phyloP scores from a whole-genome alignment of 305 asterid genomes.

The Fraxinus greggii region DNA sequence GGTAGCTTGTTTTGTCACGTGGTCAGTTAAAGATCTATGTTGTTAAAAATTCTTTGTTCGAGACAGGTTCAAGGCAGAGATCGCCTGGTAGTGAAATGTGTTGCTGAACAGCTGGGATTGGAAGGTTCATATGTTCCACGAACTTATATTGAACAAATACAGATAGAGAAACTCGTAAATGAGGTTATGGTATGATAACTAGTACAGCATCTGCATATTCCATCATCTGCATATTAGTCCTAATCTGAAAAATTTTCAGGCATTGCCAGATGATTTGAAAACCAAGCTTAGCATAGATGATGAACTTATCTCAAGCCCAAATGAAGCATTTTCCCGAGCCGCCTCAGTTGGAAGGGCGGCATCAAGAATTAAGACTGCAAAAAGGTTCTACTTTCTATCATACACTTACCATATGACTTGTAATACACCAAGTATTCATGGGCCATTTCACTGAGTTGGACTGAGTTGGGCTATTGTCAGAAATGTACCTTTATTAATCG shows the following conservation, averaged over 20 bases:
- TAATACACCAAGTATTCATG: not conserved
- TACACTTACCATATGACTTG: not conserved
- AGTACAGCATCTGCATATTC: constrained; percentile 10
- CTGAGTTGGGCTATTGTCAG: not conserved
- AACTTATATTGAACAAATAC: constrained; percentile 95
- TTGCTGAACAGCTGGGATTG: constrained; percentile 84
- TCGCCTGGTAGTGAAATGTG: constrained; percentile 55
- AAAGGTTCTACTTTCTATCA: constrained; percentile 43
- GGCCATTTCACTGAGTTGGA: not conserved
- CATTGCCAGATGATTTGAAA: constrained; percentile 90
- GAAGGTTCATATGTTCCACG: constrained; percentile 89
- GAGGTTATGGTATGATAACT: constrained; percentile 86
- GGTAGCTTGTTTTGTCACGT: not conserved
- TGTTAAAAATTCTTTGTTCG: constrained; percentile 9
- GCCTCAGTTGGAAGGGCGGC: constrained; percentile 68
- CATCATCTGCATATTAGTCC: constrained; percentile 19
- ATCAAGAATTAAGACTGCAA: constrained; percentile 53
- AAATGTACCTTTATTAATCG: not conserved
- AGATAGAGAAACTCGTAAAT: constrained; percentile 88
- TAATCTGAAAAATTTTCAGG: constrained; percentile 53
- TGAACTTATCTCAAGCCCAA: constrained; percentile 78
- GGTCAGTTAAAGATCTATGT: constrained; percentile 14
- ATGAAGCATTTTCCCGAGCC: constrained; percentile 78
- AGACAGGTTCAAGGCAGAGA: constrained; percentile 95
- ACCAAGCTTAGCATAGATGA: constrained; percentile 90